Base-by-base conservation (phyloP, 1,284 basidiomycete species). In the Stygiomarasmius scandens region DNA sequence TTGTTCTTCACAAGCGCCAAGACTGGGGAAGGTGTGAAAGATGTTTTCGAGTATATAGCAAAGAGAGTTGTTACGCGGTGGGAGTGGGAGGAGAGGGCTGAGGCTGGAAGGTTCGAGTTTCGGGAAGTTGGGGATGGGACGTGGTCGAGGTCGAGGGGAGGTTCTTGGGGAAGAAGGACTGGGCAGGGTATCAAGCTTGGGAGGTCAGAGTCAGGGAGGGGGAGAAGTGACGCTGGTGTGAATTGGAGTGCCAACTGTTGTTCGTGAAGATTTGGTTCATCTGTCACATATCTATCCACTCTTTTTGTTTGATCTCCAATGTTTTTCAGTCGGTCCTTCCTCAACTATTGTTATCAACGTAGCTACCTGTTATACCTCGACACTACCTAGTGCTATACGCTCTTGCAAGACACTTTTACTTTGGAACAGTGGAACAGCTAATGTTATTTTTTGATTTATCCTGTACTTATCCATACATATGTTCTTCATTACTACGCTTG, bases 1-100 rank as follows among this genome's bases (percentile, higher is more conserved):
- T 70, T 90, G 5, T 89, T 91, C 69, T 85, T 88, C 66, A 83
- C 88, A 8, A 89, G 86, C 1, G 89, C 90, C 3, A 89, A 89
- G 69, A 89, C 86, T 11, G 89, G 90, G 0, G 77, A 80, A 49
- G 85, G 86, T n/a, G 86, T 91, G 1, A 56, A 68, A 2, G 83
- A 85, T 1, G 83, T 90, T 16, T 92, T 91, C 66, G 85, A 84
- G 65, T 89, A 90, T 63, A 74, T 92, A 50, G 85, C 83, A 3
- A 65, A 71, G 48, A 74, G 88, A 20, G 85, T 90, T 4, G 76
- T 85, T 34, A 65, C 68, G 60, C 74, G 77, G 56, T 85, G 83
- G 83, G 87, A 86, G 64, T 83, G 83, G 66, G 85, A 88, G 58
- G 86, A 87, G 59, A 67, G 64, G 55, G 45, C 70, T 6, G 75